Percentiles rank a stretch among this genome's conserved stretches.
These are phyloP conservation scores for Pestalotiopsis sp. DNA, from an alignment of 2,329 filamentous ascomycete species.

Conservation along the genomic window DNA sequence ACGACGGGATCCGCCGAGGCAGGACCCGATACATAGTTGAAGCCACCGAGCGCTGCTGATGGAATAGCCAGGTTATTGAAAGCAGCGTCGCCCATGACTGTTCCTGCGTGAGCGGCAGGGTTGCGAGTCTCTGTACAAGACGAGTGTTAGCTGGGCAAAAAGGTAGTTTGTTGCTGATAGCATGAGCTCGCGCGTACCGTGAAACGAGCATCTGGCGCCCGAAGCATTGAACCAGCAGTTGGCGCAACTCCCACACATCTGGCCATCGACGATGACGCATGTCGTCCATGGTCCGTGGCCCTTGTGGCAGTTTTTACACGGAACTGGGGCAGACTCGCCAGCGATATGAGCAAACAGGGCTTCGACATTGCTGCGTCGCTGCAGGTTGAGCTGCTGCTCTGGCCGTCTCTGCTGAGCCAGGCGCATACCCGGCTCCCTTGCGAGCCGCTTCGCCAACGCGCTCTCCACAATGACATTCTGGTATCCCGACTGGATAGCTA, in stretches of 20 bases:
- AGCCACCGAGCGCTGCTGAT: constrained; percentile 31
- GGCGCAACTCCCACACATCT: constrained; percentile 64
- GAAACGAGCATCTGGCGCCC: constrained; percentile 61
- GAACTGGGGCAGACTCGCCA: constrained; percentile 47
- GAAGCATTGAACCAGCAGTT: constrained; percentile 69
- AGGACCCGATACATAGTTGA: constrained; percentile 33
- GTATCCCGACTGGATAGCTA: constrained; percentile 52
- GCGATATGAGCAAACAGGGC: constrained; percentile 61
- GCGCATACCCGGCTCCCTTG: constrained; percentile 50
- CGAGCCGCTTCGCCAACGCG: constrained; percentile 57
- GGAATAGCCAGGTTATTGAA: constrained; percentile 32
- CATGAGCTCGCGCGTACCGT: constrained; percentile 47
- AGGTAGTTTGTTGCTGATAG: background rate
- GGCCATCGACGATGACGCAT: constrained; percentile 61
- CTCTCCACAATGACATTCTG: constrained; percentile 51
- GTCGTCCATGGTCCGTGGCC: constrained; percentile 61
- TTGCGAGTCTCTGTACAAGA: constrained; percentile 46
- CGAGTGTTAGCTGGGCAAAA: constrained; percentile 14
- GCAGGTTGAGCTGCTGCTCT: constrained; percentile 57
- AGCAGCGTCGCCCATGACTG: constrained; percentile 30
- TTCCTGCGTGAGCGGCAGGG: constrained; percentile 36
- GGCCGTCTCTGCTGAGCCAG: constrained; percentile 55
- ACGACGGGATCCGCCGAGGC: constrained; percentile 40
- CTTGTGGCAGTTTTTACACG: constrained; percentile 64
- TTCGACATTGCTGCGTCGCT: constrained; percentile 62